These are phyloP conservation scores for Tuber calosporum DNA, from an alignment of 495 filamentous ascomycete species.

Conservation along the genomic window DNA sequence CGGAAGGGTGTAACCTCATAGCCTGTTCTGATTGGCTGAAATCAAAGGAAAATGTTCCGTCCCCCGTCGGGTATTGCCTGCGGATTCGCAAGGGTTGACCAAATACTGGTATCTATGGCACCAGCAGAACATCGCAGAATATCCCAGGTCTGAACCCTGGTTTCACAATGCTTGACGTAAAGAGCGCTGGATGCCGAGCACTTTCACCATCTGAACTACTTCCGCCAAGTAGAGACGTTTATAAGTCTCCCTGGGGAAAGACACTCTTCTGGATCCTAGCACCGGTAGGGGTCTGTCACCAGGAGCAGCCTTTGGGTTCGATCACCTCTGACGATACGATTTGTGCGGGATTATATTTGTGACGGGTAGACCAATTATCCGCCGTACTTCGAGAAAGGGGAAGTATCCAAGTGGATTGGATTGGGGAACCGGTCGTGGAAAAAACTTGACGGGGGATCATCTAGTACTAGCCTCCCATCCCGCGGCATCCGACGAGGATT, in stretches of 20 bases:
- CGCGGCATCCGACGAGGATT: not conserved
- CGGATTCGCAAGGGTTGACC: not conserved
- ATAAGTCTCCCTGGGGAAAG: not conserved
- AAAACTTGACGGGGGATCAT: not conserved
- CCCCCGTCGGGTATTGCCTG: not conserved
- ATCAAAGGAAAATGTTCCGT: not conserved
- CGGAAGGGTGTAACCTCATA: not conserved
- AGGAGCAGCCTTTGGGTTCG: not conserved
- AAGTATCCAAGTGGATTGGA: not conserved
- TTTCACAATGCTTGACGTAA: not conserved
- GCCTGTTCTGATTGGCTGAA: not conserved
- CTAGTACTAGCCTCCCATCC: not conserved
- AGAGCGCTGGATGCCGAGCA: not conserved
- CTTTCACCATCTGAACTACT: not conserved
- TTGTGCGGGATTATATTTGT: not conserved
- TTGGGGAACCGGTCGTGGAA: not conserved
- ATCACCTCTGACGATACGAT: not conserved
- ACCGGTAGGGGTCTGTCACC: not conserved
- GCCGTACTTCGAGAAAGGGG: not conserved
- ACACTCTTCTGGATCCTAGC: not conserved
- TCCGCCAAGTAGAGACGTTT: not conserved
- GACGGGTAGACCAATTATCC: not conserved
- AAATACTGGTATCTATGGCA: not conserved
- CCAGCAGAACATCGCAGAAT: not conserved
- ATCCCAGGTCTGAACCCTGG: not conserved